A percentile compares a stretch with the other conserved stretches of the same genome.
These are phyloP conservation scores for Dactylellina drechsleri DNA, from an alignment of 2,329 filamentous ascomycete genomes.

Conservation along the genomic window DNA sequence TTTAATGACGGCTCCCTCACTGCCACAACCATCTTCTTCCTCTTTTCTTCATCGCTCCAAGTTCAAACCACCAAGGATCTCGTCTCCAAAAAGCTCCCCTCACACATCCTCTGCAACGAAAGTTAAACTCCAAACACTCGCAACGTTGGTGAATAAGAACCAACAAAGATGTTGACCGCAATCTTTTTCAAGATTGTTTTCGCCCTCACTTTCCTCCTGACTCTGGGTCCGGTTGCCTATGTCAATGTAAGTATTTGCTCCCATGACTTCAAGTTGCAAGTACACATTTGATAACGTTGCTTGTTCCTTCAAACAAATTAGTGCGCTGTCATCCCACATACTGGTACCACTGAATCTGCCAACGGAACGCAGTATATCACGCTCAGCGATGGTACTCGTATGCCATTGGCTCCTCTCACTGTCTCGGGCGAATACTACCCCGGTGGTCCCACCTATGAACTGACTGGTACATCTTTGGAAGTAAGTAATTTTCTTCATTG, in stretches of 20 bases:
- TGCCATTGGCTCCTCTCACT: conserved; percentile 13
- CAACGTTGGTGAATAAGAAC: not conserved
- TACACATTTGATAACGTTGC: no score
- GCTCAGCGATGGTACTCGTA: not conserved
- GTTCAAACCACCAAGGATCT: no score
- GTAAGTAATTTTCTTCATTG: conserved; percentile 26
- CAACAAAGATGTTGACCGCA: not conserved
- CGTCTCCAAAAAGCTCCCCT: no score
- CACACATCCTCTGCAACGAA: not conserved
- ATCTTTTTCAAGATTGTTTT: not conserved
- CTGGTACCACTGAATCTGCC: no score
- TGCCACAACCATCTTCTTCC: not conserved
- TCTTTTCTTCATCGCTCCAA: not conserved
- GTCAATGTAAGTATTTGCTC: conserved; percentile 15
- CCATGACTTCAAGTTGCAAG: no score
- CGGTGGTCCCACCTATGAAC: conserved; percentile 14
- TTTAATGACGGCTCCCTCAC: no score
- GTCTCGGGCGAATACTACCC: conserved; percentile 36
- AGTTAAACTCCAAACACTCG: not conserved
- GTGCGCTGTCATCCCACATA: no score
- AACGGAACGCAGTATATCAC: conserved; percentile 3
- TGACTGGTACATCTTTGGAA: conserved; percentile 7
- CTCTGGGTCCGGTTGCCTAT: not conserved
- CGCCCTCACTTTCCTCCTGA: conserved; percentile 1
- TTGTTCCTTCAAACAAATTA: no score